phyloP scores from a whole-genome alignment of 345 rosid species.

The Limnanthes douglasii region DNA sequence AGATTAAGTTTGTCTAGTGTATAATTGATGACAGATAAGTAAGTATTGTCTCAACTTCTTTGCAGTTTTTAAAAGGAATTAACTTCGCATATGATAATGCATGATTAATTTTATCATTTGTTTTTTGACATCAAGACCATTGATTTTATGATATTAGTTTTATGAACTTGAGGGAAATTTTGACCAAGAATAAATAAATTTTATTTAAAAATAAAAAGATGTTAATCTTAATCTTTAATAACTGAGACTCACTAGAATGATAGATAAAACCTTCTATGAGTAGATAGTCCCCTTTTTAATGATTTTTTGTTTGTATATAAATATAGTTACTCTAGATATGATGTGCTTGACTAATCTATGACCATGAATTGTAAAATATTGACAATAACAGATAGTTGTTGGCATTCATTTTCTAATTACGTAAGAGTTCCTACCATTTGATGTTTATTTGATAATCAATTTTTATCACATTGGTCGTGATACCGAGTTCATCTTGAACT shows the following conservation, averaged over 20 bases:
- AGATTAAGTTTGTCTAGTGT: too few species aligned
- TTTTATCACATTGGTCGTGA: too few species aligned
- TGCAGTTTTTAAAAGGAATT: conserved; percentile 95
- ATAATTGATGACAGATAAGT: too few species aligned
- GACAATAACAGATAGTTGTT: conserved; percentile 62
- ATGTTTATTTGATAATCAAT: too few species aligned
- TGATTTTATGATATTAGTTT: conserved; percentile 1
- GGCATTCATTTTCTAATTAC: conserved; percentile 96
- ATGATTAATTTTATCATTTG: conserved; percentile 90
- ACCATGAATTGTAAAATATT: conserved; percentile 22
- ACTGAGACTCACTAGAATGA: neutral
- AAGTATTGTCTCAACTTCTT: too few species aligned
- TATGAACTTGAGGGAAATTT: conserved; percentile 4
- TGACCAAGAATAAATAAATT: conserved; percentile 2
- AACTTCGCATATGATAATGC: conserved; percentile 96
- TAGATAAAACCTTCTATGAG: too few species aligned
- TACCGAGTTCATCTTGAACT: conserved; percentile 8
- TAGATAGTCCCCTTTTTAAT: too few species aligned
- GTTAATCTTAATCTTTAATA: neutral
- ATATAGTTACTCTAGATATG: too few species aligned
- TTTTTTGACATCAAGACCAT: conserved; percentile 3
- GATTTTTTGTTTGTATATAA: neutral
- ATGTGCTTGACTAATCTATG: conserved; percentile 7
- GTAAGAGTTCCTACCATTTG: conserved; percentile 42
- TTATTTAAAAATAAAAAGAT: neutral